Percentiles rank a stretch among this genome's conserved stretches.
phyloP scores from a whole-genome alignment of 805 yeast species.

The Kuraishia borneana region DNA sequence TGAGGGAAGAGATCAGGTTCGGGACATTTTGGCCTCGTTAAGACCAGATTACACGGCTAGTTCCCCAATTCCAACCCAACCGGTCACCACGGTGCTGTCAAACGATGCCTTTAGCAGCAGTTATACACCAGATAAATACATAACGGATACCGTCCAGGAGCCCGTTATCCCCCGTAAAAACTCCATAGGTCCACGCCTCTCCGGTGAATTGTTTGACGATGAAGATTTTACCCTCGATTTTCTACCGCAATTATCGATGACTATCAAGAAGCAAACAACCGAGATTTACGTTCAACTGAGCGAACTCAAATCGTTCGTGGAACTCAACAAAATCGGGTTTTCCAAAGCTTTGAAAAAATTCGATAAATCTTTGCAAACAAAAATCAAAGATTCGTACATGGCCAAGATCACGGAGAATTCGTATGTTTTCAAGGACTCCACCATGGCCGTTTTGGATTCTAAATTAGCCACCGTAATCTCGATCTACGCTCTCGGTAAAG shows the following conservation, averaged over 20 bases:
- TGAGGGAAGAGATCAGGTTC: neutral
- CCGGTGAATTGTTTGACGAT: slow-evolving; percentile 19
- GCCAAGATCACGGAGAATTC: slow-evolving; percentile 33
- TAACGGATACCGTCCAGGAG: neutral
- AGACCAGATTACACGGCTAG: neutral
- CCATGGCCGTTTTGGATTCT: slow-evolving; percentile 36
- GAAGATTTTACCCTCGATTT: slow-evolving; percentile 24
- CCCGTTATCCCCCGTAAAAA: neutral
- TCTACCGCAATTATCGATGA: slow-evolving; percentile 43
- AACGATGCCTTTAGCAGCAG: slow-evolving; percentile 11
- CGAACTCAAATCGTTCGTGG: slow-evolving; percentile 75
- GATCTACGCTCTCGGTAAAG: slow-evolving; percentile 27
- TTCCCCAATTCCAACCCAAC: neutral
- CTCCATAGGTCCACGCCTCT: neutral
- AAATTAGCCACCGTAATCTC: slow-evolving; percentile 32
- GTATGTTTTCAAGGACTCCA: slow-evolving; percentile 40
- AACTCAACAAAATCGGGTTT: slow-evolving; percentile 81
- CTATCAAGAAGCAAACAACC: slow-evolving; percentile 55
- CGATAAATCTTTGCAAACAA: slow-evolving; percentile 67
- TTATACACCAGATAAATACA: neutral
- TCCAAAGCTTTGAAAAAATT: slow-evolving; percentile 85
- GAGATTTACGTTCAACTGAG: slow-evolving; percentile 63
- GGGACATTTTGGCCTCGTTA: slow-evolving; percentile 1
- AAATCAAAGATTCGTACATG: slow-evolving; percentile 50
- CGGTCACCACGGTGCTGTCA: slow-evolving; percentile 6